Base-by-base conservation (phyloP, 1,284 basidiomycete species). In the Cryptococcus sp. region DNA sequence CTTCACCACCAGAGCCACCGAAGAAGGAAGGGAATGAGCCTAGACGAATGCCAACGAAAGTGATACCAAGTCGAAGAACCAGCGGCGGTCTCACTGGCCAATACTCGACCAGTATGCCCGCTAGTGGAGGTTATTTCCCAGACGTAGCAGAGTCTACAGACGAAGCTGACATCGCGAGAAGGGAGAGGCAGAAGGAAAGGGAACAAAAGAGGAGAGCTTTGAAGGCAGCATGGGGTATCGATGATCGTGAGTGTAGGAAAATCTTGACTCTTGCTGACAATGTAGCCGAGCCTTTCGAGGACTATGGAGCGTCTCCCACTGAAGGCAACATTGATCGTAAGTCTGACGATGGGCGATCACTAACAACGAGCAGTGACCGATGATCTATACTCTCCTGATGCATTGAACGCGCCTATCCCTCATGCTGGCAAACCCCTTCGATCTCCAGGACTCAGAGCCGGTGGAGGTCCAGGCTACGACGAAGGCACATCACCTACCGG, bases 191-290 rank as follows among this genome's bases (percentile, higher is more conserved):
- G 37, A 67, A 61, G 49, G 67, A 76, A 55, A 64, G 71, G 47
- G 75, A 77, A 33, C 59, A 68, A 34, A 77, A 77, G 63, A 62
- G 70, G 47, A 59, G 65, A 41, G 76, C 76, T 4, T 56, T 77
- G 49, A 73, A 77, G 52, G 76, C 74, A 14, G 76, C 74, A 31
- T 77, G 76, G 76, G 76, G 76, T 7, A 74, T 68, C 30, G 74
- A 77, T 59, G 69, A 65, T 30, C 76, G 76, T 77, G 53, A 67
- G 76, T 69, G 35, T 41, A 10, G 23, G 45, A 30, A 43, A 3
- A 11, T 11, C 4, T 38, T 34, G 37, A 46, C 15, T 46, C 3
- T 4, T 36, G 57, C 62, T 71, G 55, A 71, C 48, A 32, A 41
- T 10, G 38, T 53, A 75, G 76, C 76, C 33, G 76, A 77, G 58